phyloP scores from a whole-genome alignment of 805 yeast species.

The Wickerhamiella qilinensis region DNA sequence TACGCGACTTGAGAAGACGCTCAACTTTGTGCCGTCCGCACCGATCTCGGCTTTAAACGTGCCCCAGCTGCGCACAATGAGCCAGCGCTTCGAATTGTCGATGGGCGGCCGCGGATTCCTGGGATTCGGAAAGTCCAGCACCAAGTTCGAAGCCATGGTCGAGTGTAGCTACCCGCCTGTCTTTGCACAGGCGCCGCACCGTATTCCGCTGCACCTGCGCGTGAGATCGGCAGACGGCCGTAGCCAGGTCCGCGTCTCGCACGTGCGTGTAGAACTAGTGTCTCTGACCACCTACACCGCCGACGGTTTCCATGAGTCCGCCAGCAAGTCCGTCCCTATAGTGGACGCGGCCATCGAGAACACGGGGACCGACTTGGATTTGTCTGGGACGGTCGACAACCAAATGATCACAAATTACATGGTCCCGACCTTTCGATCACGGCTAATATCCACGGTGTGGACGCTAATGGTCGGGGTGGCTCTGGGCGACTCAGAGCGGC shows the following conservation, averaged over 20 bases:
- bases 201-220: not conserved
- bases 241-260: not conserved
- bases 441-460: not conserved
- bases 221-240: not conserved
- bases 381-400: not conserved
- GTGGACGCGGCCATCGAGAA: not conserved
- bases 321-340: not conserved
- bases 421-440: not conserved
- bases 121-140: not conserved
- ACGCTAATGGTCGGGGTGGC: not conserved
- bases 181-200: not conserved
- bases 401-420: not conserved
- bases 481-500: not conserved
- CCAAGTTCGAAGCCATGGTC: not conserved
- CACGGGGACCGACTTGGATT: not conserved
- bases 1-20: constrained; percentile 3
- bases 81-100: too few relatives aligned
- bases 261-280: not conserved
- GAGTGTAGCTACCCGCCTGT: not conserved
- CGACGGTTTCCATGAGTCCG: not conserved
- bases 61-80: too few relatives aligned
- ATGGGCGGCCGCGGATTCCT: not conserved
- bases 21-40: constrained; percentile 2
- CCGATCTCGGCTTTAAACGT: too few relatives aligned
- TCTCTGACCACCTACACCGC: not conserved